Percentiles rank a stretch among this genome's conserved stretches.
Conservation (phyloP, 208 protist species). For the Porcisia deanei region DNA sequence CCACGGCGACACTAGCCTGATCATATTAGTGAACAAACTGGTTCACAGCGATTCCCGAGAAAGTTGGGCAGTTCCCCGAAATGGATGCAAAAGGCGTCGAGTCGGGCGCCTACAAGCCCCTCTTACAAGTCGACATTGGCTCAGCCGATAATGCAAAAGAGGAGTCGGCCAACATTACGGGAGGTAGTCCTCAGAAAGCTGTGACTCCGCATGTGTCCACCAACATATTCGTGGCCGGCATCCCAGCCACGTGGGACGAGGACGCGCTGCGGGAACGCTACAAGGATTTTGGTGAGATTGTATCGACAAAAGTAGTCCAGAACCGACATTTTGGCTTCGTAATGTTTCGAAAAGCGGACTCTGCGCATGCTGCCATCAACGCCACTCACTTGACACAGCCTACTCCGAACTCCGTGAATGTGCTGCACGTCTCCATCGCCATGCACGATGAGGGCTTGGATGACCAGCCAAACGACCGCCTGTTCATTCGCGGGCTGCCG, state of each 20-base stretch:
- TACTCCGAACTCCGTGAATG: constrained; percentile 42
- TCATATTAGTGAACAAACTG: neutral
- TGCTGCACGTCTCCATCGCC: constrained; percentile 86
- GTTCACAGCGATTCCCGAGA: neutral
- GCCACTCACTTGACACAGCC: constrained; percentile 77
- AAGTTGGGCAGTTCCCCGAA: neutral
- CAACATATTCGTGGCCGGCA: constrained; percentile 89
- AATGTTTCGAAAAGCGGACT: constrained; percentile 82
- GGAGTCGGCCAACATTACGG: constrained; percentile 7
- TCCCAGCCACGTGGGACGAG: constrained; percentile 82
- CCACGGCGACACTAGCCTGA: neutral
- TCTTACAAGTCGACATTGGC: constrained; percentile 66
- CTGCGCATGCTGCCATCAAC: constrained; percentile 87
- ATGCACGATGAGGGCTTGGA: constrained; percentile 93
- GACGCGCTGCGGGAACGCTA: constrained; percentile 66
- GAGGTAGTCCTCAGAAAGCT: constrained; percentile 43
- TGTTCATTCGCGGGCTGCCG: constrained; percentile 87
- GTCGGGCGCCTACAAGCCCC: constrained; percentile 59
- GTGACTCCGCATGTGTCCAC: constrained; percentile 82
- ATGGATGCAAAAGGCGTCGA: constrained; percentile 23
- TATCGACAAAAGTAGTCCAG: constrained; percentile 82
- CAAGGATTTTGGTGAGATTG: constrained; percentile 81
- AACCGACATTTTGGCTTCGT: constrained; percentile 90
- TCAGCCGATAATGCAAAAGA: constrained; percentile 32
- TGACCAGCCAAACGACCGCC: constrained; percentile 81